Conservation (phyloP, 2,329 filamentous ascomycete species). For the Colletotrichum sp. region DNA sequence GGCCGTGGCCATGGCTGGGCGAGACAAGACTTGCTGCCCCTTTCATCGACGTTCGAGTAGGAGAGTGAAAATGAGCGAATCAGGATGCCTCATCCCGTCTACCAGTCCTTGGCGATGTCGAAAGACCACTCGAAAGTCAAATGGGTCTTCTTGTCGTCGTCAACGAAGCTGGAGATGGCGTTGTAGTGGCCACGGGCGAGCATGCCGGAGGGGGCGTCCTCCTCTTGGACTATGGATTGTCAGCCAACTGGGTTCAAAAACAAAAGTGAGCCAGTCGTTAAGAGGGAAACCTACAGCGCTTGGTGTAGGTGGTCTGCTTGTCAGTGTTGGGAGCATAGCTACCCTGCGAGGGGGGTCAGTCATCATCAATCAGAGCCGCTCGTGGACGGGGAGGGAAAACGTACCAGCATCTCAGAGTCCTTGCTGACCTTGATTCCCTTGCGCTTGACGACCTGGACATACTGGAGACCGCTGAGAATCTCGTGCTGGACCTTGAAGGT, state of each 20-base stretch:
- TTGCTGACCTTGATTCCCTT: slow-evolving; percentile 88
- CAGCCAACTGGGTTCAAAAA: not conserved
- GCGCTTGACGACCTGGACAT: slow-evolving; percentile 91
- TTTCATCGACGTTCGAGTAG: not conserved
- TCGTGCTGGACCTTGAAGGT: slow-evolving; percentile 97
- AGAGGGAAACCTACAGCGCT: slow-evolving; percentile 77
- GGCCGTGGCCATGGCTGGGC: not conserved
- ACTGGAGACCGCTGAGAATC: slow-evolving; percentile 93
- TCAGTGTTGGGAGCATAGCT: slow-evolving; percentile 94
- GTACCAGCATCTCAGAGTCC: slow-evolving; percentile 96
- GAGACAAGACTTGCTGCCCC: not conserved
- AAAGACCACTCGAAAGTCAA: slow-evolving; percentile 96
- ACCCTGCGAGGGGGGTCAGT: slow-evolving; percentile 60
- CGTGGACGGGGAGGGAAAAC: slow-evolving; percentile 34
- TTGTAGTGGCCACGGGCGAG: slow-evolving; percentile 89
- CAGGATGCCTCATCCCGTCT: slow-evolving; percentile 29
- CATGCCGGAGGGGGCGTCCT: slow-evolving; percentile 93
- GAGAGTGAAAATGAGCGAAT: not conserved
- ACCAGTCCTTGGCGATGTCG: slow-evolving; percentile 97
- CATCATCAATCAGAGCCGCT: slow-evolving; percentile 7
- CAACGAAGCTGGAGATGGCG: slow-evolving; percentile 87
- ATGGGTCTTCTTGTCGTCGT: slow-evolving; percentile 92
- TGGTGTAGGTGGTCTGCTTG: slow-evolving; percentile 83
- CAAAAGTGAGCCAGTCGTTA: not conserved
- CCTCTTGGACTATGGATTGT: slow-evolving; percentile 74